Evolutionary conservation across 176 grass and related monocot genomes (phyloP).

Genomic region (Musa acuminata): DNA sequence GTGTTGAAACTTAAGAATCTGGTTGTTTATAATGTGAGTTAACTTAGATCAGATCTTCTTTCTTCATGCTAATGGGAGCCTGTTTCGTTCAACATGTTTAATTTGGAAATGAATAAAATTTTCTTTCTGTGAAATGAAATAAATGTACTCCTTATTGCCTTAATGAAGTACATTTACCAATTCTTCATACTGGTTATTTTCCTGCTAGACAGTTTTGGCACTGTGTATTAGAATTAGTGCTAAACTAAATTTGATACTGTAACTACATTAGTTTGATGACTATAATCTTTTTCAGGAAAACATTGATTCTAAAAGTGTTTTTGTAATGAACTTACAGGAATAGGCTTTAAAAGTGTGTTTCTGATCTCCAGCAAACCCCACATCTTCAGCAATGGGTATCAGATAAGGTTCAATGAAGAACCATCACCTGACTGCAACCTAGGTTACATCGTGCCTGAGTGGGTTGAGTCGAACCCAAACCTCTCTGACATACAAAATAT

Average conservation of each 20-base stretch:
- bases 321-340: slow-evolving; percentile 37
- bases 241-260: too few species aligned
- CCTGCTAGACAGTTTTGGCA: too few species aligned
- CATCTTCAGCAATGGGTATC: slow-evolving; percentile 84
- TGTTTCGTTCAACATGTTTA: not conserved
- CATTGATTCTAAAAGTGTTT: not conserved
- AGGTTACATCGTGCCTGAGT: slow-evolving; percentile 79
- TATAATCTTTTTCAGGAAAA: not conserved
- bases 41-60: too few species aligned
- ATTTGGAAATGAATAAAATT: not conserved
- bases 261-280: not conserved
- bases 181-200: too few species aligned
- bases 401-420: slow-evolving; percentile 62
- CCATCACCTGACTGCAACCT: slow-evolving; percentile 57
- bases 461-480: slow-evolving; percentile 46
- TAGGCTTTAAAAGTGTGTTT: slow-evolving; percentile 81
- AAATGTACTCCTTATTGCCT: too few species aligned
- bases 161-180: too few species aligned
- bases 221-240: too few species aligned
- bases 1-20: not conserved
- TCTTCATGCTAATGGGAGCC: too few species aligned
- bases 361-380: slow-evolving; percentile 52
- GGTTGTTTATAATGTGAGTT: too few species aligned
- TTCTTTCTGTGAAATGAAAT: not conserved
- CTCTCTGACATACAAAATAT: slow-evolving; percentile 35